Evolutionary conservation across 768 basidiomycete species (phyloP), one percentile per base, ranked within the genome.

Genomic region (Mycena leptocephala): DNA sequence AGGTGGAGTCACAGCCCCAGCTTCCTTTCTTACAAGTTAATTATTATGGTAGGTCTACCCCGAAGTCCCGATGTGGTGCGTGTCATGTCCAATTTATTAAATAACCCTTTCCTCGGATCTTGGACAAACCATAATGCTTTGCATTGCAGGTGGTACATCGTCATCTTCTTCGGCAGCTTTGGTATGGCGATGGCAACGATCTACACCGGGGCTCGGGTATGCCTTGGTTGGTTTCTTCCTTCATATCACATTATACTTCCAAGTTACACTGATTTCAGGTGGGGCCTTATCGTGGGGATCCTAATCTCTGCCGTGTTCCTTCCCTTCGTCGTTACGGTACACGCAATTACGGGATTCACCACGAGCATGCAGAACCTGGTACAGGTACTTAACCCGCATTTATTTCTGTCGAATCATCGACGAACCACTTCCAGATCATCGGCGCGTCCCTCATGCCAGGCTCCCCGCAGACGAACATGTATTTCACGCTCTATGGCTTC

Each of bases 401-500:
- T 4, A 14, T 7, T n/a, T 20, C 20, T 14, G 39, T 37, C 4
- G 18, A 18, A 26, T 39, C n/a, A 11, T 39, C 28, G 20, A 41
- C 39, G 0, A 13, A 14, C 76, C 80, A n/a, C n/a, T n/a, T 83
- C 77, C 83, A 92, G 88, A 92, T 92, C 88, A 88, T 92, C 30
- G 90, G 89, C 20, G 90, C 89, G 3, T 89, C 88, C 26, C 83
- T 92, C 26, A 89, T 90, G 79, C 90, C 92, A 9, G 92, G 92
- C 30, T 90, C 90, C 72, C 92, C 92, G 0, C 90, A 92, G 72
- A 92, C 93, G 18, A 94, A 94, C 82, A 92, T 94, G 85, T 93
- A 93, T 80, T 90, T 90, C 74, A 84, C 88, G 66, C 81, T 91
- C 56, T 89, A 86, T 79, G 73, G 73, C 13, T 74, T 62, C 51